Conservation (phyloP, 2,329 filamentous ascomycete genomes). For the Pyrenophora seminiperda region DNA sequence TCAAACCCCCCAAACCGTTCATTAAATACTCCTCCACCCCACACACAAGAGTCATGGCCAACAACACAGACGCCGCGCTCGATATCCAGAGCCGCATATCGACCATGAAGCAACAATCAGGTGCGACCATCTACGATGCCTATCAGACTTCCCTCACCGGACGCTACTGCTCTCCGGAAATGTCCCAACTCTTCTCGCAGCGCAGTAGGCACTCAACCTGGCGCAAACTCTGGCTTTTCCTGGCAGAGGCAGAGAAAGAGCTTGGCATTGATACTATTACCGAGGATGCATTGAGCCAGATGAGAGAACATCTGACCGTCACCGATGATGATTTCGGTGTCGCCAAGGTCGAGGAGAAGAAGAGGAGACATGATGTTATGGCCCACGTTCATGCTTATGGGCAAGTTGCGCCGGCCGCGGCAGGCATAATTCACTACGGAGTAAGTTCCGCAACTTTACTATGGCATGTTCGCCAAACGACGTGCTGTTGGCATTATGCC, state of each 20-base stretch:
- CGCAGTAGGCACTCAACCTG: conserved; percentile 76
- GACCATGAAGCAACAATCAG: conserved; percentile 29
- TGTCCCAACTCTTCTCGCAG: conserved; percentile 74
- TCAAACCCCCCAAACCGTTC: not conserved
- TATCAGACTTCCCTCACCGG: conserved; percentile 37
- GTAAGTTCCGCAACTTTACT: conserved; percentile 60
- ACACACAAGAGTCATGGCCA: conserved; percentile 17
- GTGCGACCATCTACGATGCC: conserved; percentile 29
- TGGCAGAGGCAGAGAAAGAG: conserved; percentile 81
- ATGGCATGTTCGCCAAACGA: too few species aligned
- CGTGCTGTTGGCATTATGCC: not conserved
- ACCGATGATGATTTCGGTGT: conserved; percentile 56
- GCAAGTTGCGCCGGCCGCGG: conserved; percentile 72
- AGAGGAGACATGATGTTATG: conserved; percentile 70
- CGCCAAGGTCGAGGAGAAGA: conserved; percentile 57
- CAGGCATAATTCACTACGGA: conserved; percentile 77
- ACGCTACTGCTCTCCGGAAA: conserved; percentile 68
- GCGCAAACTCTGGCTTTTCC: conserved; percentile 83
- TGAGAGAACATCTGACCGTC: conserved; percentile 53
- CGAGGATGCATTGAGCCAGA: conserved; percentile 61
- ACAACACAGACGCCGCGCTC: conserved; percentile 25
- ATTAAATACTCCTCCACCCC: not conserved
- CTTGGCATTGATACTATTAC: conserved; percentile 74
- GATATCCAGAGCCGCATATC: conserved; percentile 31
- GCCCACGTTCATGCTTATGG: conserved; percentile 75